phyloP scores from a whole-genome alignment of 148 eudicot species.

The Fagopyrum esculentum region DNA sequence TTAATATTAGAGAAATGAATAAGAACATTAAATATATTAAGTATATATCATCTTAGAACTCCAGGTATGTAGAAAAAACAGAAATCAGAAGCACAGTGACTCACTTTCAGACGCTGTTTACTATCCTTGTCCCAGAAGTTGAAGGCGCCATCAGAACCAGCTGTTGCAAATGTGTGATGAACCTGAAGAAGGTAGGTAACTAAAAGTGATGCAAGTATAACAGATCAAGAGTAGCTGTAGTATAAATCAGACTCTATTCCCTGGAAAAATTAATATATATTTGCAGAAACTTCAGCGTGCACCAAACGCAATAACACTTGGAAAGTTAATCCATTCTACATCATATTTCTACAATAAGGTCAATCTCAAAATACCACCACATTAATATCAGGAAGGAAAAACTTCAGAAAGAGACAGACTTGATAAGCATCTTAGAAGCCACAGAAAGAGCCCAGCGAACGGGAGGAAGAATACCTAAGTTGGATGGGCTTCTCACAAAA shows the following conservation, averaged over 20 bases:
- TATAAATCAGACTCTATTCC: not conserved
- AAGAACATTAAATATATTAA: not conserved
- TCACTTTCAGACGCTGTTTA: conserved; percentile 91
- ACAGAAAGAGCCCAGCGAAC: not conserved
- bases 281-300: too few species aligned
- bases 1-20: not conserved
- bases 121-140: conserved; percentile 99
- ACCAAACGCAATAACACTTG: not conserved
- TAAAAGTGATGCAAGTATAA: not conserved
- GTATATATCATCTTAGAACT: conserved; percentile 1
- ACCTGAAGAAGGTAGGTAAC: conserved; percentile 28
- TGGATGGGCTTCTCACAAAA: not conserved
- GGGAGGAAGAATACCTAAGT: not conserved
- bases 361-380: not conserved
- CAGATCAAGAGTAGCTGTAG: not conserved
- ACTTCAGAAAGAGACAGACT: not conserved
- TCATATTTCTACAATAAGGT: not conserved
- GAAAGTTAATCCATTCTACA: not conserved
- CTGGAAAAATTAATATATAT: too few species aligned
- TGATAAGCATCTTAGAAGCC: not conserved
- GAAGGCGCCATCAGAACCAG: conserved; percentile 94
- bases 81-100: not conserved
- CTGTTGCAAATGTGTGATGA: conserved; percentile 91
- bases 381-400: not conserved
- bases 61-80: not conserved